Evolutionary conservation across 129 eudicot genomes (phyloP).

Genomic region (Silybum marianum): DNA sequence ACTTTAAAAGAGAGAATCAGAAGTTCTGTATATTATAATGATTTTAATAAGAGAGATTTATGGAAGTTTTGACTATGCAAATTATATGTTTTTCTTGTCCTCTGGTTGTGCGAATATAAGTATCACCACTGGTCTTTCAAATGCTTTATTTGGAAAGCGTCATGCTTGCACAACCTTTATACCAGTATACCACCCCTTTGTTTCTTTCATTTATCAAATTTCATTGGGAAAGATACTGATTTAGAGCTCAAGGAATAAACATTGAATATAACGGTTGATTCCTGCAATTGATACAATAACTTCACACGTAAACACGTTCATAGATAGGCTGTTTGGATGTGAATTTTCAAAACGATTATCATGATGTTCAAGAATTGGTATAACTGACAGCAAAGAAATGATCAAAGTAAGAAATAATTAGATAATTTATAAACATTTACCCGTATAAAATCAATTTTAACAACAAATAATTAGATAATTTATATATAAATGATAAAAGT

Average conservation of each 20-base stretch:
- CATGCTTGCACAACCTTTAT: not conserved
- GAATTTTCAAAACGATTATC: not conserved
- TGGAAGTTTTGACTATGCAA: not conserved
- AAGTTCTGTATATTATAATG: not conserved
- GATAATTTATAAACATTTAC: not conserved
- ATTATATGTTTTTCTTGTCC: constrained; percentile 22
- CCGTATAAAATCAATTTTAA: not conserved
- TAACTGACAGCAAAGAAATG: not conserved
- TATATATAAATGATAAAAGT: too few species aligned
- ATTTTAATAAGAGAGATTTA: not conserved
- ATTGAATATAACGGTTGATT: not conserved
- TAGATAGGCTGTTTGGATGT: not conserved
- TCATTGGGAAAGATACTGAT: not conserved
- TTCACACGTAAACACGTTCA: not conserved
- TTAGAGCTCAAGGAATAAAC: not conserved
- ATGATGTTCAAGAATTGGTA: not conserved
- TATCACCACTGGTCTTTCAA: not conserved
- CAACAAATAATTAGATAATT: too few species aligned
- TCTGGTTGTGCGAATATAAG: not conserved
- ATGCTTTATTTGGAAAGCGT: not conserved
- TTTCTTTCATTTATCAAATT: not conserved
- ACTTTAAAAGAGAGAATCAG: not conserved
- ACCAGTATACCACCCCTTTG: not conserved
- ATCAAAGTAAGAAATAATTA: not conserved
- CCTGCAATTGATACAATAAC: not conserved